Evolutionary conservation across 805 yeast species (phyloP).

Genomic region (Yarrowia keelungensis): DNA sequence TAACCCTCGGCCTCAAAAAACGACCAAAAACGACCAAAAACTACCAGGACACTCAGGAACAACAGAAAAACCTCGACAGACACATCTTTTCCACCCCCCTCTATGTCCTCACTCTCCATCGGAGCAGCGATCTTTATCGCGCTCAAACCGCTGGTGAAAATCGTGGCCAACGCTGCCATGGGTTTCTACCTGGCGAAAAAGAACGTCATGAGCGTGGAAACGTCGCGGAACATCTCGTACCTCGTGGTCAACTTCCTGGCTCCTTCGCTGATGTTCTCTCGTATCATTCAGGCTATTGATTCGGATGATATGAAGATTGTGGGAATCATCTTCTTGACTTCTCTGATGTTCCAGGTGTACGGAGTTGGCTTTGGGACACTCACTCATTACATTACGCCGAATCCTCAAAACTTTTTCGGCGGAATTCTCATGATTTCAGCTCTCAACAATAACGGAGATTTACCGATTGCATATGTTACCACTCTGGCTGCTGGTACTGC

Average conservation of each 20-base stretch:
- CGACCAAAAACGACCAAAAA: no score
- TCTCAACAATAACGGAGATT: slow-evolving; percentile 79
- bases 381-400: slow-evolving; percentile 58
- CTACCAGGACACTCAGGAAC: no score
- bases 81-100: no score
- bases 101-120: slow-evolving; percentile 34
- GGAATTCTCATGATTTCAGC: slow-evolving; percentile 75
- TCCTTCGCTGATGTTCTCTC: slow-evolving; percentile 79
- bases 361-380: slow-evolving; percentile 56
- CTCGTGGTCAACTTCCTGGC: slow-evolving; percentile 70
- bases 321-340: slow-evolving; percentile 66
- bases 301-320: slow-evolving; percentile 72
- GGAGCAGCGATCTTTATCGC: slow-evolving; percentile 79
- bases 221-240: slow-evolving; percentile 72
- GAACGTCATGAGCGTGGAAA: slow-evolving; percentile 68
- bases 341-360: slow-evolving; percentile 54
- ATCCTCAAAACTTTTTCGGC: slow-evolving; percentile 78
- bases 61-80: no score
- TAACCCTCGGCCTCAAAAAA: no score
- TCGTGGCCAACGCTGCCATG: slow-evolving; percentile 70
- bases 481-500: slow-evolving; percentile 68
- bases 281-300: slow-evolving; percentile 69
- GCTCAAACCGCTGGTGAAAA: slow-evolving; percentile 85
- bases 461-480: slow-evolving; percentile 78
- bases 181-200: slow-evolving; percentile 70